Evolutionary conservation across 2,329 filamentous ascomycete species (phyloP), one percentile per base, ranked within the genome.

Genomic region (Pseudonectria foliicola): DNA sequence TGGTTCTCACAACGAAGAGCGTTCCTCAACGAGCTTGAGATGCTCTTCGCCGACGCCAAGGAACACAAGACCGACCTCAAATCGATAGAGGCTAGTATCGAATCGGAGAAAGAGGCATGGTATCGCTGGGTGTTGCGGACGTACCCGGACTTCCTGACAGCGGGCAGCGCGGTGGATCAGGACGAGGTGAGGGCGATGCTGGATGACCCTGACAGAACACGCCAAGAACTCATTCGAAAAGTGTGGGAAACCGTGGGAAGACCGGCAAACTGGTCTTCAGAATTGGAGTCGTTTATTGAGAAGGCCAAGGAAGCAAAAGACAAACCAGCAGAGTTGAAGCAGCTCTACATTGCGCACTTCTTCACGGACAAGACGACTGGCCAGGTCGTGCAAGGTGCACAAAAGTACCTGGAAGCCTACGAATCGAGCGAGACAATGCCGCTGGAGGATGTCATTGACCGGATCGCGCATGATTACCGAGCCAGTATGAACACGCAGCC

Each of bases 41-140:
- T 54, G 29, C 49, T 74, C 29, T 68, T 77, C 41, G 53, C 67
- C 5, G 66, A 69, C 33, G 70, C 67, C 33, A 66, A 63, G 44
- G 55, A 61, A 12, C 55, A 62, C 43, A 62, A 63, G 29, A 49
- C 60, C n/a, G 60, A 62, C 33, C 53, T 75, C 10, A 56, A 60
- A 27, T 55, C 51, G 13, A 65, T 77, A 27, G 71, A 76, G 44
- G 60, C 63, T 14, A 65, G 66, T 39, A 66, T 77, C 45, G 57
- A 61, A 8, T 63, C 63, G 18, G 71, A 75, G 49, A 73, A 72
- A 48, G 63, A 64, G 40, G 63, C 63, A 10, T 77, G 73, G 71
- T 72, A 74, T 38, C 63, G 67, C 35, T 67, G 61, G 53, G 60
- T 64, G 3, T 42, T 66, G 29, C 53, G 60, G n/a, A 55, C 48